Percentiles rank a stretch among this genome's conserved stretches.
phyloP scores from a whole-genome alignment of 2,329 filamentous ascomycete species.

The Ophiostoma australiae region DNA sequence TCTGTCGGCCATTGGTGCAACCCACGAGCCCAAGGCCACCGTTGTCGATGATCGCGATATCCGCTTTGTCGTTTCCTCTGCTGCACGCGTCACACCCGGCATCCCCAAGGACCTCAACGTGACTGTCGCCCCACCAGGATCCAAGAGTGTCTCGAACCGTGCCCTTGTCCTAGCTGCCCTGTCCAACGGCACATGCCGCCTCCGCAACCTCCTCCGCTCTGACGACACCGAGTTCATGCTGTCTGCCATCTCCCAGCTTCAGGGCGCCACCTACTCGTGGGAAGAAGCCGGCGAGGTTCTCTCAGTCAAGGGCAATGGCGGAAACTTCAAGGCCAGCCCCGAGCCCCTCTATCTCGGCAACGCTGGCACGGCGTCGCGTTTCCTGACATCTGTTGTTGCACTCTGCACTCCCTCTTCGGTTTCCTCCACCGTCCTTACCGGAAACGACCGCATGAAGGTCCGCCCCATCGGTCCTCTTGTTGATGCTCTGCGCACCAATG shows the following conservation, averaged over 20 bases:
- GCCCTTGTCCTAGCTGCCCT: conserved; percentile 91
- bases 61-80: conserved; percentile 73
- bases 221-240: conserved; percentile 98
- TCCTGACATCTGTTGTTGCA: conserved; percentile 85
- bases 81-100: conserved; percentile 67
- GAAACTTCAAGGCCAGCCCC: conserved; percentile 68
- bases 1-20: conserved; percentile 82
- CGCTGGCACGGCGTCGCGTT: conserved; percentile 90
- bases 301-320: conserved; percentile 86
- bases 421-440: conserved; percentile 74
- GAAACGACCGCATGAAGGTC: conserved; percentile 94
- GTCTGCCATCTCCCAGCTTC: conserved; percentile 77
- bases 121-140: conserved; percentile 82
- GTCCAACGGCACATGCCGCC: conserved; percentile 75
- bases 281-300: conserved; percentile 90
- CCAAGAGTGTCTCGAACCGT: conserved; percentile 95
- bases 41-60: conserved; percentile 84
- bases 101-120: conserved; percentile 59
- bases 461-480: conserved; percentile 90
- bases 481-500: conserved; percentile 80
- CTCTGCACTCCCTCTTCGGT: conserved; percentile 65
- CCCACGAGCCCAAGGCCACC: conserved; percentile 80
- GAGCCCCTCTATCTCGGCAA: conserved; percentile 89
- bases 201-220: conserved; percentile 90
- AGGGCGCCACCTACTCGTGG: conserved; percentile 86